These are phyloP conservation scores for Aristolochia californica DNA, from an alignment of 164 flowering plant genomes.

Conservation along the genomic window DNA sequence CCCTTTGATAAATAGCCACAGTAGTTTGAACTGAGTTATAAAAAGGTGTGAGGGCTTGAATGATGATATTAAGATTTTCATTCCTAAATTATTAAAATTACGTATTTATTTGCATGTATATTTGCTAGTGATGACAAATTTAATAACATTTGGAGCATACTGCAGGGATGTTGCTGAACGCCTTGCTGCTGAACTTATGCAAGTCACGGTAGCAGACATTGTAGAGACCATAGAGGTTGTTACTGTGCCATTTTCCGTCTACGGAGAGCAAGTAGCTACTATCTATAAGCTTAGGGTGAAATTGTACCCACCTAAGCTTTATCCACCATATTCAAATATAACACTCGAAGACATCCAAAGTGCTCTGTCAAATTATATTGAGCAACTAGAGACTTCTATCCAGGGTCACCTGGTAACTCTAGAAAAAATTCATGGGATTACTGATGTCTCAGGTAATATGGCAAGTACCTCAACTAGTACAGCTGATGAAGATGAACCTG, in stretches of 20 bases:
- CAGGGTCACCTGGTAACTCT: slow-evolving; percentile 40
- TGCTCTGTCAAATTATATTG: slow-evolving; percentile 32
- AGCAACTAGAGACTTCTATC: slow-evolving; percentile 59
- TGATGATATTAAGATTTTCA: too few species aligned
- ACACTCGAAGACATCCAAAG: slow-evolving; percentile 39
- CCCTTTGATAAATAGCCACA: too few species aligned
- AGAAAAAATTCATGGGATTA: slow-evolving; percentile 57
- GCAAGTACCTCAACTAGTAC: slow-evolving; percentile 20
- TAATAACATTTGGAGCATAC: background rate
- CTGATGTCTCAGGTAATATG: slow-evolving; percentile 21
- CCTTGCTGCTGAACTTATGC: slow-evolving; percentile 62
- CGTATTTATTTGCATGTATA: too few species aligned
- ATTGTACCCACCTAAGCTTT: slow-evolving; percentile 35
- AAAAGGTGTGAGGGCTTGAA: too few species aligned
- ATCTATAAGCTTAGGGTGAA: slow-evolving; percentile 65
- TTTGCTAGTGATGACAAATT: too few species aligned
- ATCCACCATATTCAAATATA: slow-evolving; percentile 32
- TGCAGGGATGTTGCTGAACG: slow-evolving; percentile 53
- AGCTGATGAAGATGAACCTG: slow-evolving; percentile 26
- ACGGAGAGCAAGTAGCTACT: slow-evolving; percentile 19
- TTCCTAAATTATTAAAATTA: too few species aligned
- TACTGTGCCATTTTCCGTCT: slow-evolving; percentile 32
- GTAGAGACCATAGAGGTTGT: slow-evolving; percentile 62
- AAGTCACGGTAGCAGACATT: slow-evolving; percentile 59
- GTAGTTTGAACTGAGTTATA: too few species aligned